phyloP scores from a whole-genome alignment of 441 rosid species.

The Eutrema salsugineum region DNA sequence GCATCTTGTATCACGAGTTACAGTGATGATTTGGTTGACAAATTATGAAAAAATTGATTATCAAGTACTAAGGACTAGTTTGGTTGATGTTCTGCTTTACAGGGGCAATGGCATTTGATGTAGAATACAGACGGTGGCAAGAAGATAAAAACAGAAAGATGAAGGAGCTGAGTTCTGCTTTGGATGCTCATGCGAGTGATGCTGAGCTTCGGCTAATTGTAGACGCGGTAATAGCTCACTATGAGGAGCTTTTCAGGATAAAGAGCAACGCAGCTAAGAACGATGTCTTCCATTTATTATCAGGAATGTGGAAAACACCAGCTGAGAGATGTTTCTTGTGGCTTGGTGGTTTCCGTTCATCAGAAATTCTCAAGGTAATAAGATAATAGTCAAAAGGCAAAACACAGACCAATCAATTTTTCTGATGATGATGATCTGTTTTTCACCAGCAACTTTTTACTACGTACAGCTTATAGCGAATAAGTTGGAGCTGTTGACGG shows the following conservation, averaged over 20 bases:
- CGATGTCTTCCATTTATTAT: slow-evolving; percentile 93
- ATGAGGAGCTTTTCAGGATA: slow-evolving; percentile 90
- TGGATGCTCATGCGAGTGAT: slow-evolving; percentile 89
- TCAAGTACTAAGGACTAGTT: background rate
- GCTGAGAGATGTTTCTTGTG: slow-evolving; percentile 99
- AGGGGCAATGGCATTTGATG: slow-evolving; percentile 99
- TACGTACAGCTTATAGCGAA: slow-evolving; percentile 82
- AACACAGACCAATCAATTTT: background rate
- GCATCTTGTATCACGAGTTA: background rate
- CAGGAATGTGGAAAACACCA: slow-evolving; percentile 99
- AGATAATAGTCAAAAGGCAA: background rate
- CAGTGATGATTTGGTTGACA: background rate
- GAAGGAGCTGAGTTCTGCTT: slow-evolving; percentile 89
- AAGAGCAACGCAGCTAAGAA: slow-evolving; percentile 92
- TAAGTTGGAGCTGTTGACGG: slow-evolving; percentile 91
- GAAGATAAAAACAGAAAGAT: slow-evolving; percentile 86
- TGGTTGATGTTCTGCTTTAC: slow-evolving; percentile 6
- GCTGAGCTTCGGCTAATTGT: slow-evolving; percentile 86
- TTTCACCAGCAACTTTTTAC: background rate
- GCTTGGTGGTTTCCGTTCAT: slow-evolving; percentile 99
- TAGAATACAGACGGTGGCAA: slow-evolving; percentile 88
- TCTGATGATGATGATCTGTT: background rate
- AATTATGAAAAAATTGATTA: background rate
- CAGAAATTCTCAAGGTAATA: slow-evolving; percentile 75
- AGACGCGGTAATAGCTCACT: slow-evolving; percentile 75